Base-by-base conservation (phyloP, 2,329 filamentous ascomycete genomes). In the Epichloe coenophiala region DNA sequence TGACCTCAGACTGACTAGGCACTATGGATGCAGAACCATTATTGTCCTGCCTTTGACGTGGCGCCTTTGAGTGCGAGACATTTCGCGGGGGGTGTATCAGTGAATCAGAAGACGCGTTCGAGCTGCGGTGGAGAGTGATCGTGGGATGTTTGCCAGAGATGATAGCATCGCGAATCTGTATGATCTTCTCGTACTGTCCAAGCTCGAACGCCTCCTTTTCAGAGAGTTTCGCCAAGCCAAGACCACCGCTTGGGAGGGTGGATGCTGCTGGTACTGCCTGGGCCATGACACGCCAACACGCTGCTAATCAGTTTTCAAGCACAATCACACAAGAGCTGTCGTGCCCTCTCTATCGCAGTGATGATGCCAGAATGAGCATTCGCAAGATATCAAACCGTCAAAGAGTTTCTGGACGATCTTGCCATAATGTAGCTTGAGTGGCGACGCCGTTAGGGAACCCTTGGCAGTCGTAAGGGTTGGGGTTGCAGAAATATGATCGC, bases 151-250 rank as follows among this genome's bases (percentile, higher is more conserved):
- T 81, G 62, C 90, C 89, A 65, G 86, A 80, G 63, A 93, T 74
- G 59, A 97, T 78, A 58, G 82, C 76, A 71, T 95, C 86, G 67
- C 83, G 84, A 67, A 97, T 82, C 58, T 75, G 79, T 62, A 95
- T 66, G 61, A 97, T 86, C 69, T 84, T 88, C 63, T 84, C 78
- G 71, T 88, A 93, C 68, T 90, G 80, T 48, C 73, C 67, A 47
- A 84, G 68, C 61, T 84, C 79, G 60, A 75, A 71, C 52, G 73
- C 63, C 57, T 79, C 74, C 54, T 74, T 71, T 54, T 73, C 63
- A 50, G 70, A 64, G 37, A 61, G 63, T 54, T 47, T 44, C 11
- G n/a, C 23, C 36, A 41, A 37, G 13, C 11, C 36, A 23, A 45
- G 38, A 21, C 23, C 31, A 38, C 21, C 35, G 41, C 39, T 45